Base-by-base conservation (phyloP, 1,284 basidiomycete species). In the Melampsora larici-populina region DNA sequence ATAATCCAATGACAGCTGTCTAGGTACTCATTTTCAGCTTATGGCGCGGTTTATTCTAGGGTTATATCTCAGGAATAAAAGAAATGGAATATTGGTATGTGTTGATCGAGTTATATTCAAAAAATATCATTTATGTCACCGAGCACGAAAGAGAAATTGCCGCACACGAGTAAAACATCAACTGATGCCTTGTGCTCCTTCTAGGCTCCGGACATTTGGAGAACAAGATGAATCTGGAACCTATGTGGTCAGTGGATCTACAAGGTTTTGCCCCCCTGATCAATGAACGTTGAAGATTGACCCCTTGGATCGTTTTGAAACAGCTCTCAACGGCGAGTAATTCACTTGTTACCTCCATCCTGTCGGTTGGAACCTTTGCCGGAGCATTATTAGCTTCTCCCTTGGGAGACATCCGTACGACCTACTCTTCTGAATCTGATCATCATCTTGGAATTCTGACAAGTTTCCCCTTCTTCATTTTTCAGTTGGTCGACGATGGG, bases 61-160 rank as follows among this genome's bases (percentile, higher is more conserved):
- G 75, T 51, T 78, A 78, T 60, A 78, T 78, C 33, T 70, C 75
- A 26, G 75, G 75, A 40, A 51, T 62, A 31, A 78, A 78, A 68
- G 75, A 78, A 49, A 78, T 78, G 75, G n/a, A 31, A 11, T 70
- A 70, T 31, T 78, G 75, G 75, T 70, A 21, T 21, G 68, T 70
- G 40, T n/a, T 55, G 5, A 2, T 43, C 21, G 13, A 21, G n/a
- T 55, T 49, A 3, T 21, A 36, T 48, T 18, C 74, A 78, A 67
- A 67, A 1, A 46, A 36, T 9, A 18, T 26, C 29, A 24, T 40
- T 65, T 78, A 36, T 60, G 68, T 36, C 29, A 70, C 6, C 9
- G 21, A 51, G 40, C 31, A 21, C 43, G 13, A 29, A 51, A 9
- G 40, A 55, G 40, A 48, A 29, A 62, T 60, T 36, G 40, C 13